phyloP scores from a whole-genome alignment of 2,329 filamentous ascomycete genomes.

The Penicillium sp. region DNA sequence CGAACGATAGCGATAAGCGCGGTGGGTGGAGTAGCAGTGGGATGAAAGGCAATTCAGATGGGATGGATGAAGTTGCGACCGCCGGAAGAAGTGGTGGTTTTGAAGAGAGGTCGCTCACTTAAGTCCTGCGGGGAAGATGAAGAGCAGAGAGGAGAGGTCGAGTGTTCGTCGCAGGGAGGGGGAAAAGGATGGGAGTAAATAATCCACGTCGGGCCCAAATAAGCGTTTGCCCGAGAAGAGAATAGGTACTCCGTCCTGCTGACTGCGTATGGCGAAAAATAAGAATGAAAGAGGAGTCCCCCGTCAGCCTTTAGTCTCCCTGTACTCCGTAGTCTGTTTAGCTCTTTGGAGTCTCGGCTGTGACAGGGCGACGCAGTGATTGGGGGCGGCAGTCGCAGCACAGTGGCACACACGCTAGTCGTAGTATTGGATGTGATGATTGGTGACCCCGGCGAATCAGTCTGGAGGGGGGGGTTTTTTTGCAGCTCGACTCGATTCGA shows the following conservation, averaged over 20 bases:
- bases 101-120: neutral
- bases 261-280: neutral
- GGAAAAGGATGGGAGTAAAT: neutral
- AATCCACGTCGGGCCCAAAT: neutral
- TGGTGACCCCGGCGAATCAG: neutral
- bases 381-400: neutral
- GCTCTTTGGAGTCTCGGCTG: neutral
- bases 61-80: neutral
- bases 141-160: neutral
- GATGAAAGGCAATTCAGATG: neutral
- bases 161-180: neutral
- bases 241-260: neutral
- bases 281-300: neutral
- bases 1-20: neutral
- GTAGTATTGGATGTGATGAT: neutral
- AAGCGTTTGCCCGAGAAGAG: neutral
- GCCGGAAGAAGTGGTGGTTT: neutral
- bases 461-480: neutral
- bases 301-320: no score
- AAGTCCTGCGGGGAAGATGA: neutral
- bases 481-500: neutral
- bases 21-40: neutral
- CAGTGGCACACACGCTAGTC: no score
- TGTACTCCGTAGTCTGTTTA: no score
- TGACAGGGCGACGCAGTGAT: neutral